Evolutionary conservation across 2,329 filamentous ascomycete genomes (phyloP), one percentile per base, ranked within the genome.

Genomic region (Talaromyces amestolkiae): DNA sequence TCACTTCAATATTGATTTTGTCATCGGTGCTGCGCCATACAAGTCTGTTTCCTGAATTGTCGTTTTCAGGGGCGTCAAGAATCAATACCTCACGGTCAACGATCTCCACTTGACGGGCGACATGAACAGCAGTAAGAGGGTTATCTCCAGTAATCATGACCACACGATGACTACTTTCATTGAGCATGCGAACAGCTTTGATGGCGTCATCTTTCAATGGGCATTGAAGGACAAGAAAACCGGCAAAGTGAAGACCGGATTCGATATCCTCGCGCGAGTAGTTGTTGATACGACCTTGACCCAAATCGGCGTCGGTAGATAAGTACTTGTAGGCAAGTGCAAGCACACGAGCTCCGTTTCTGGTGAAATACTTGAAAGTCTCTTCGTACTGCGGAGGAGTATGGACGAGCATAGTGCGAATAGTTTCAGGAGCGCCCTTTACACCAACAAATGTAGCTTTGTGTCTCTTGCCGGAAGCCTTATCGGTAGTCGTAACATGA

Each of bases 101-200:
- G 77, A 99, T 99, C 77, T 99, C 95, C 31, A 99, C 95, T 77
- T 97, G 90, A 68, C 90, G 89, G 17, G 95, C 95, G 65, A 99
- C 95, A 75, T 99, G 94, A 11, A 97, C 92, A 69, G 95, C 95
- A 47, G 95, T 99, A 61, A 99, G 85, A 13, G 95, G 94, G 77
- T 99, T 99, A 78, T 99, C 95, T 75, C 95, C 95, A 67, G 95
- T 99, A 70, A 99, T 99, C 95, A 99, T 99, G 71, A 99, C 91
- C 56, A 97, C 93, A 72, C 95, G 92, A 78, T 99, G 95, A 80
- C 93, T 98, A 79, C 94, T 98, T 82, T 99, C 95, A 75, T 97
- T 99, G 72, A 99, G 86, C 92, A 98, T 97, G 70, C 91, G 92
- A 47, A 99, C 92, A 45, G 95, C 89, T 76, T 95, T 89, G 80